Conservation (phyloP, 2,329 filamentous ascomycete genomes). For the Magnaporthales sp. region DNA sequence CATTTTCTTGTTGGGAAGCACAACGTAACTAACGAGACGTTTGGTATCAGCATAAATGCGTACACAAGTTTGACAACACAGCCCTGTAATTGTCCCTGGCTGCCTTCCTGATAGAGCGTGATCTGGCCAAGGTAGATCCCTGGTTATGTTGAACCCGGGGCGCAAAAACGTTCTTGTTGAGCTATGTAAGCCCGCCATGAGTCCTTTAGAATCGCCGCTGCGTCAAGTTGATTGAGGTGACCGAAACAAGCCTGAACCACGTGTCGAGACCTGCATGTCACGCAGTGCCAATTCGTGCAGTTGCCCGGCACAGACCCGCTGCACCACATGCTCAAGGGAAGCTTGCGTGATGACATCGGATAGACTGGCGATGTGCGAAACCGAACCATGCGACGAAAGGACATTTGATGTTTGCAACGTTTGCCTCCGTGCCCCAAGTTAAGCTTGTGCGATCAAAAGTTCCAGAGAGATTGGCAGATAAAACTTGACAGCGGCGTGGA, state of each 20-base stretch:
- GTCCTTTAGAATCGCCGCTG: neutral
- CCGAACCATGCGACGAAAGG: neutral
- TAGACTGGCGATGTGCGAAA: neutral
- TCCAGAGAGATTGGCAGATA: neutral
- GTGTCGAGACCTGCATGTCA: neutral
- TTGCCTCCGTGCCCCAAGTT: neutral
- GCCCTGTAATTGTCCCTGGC: neutral
- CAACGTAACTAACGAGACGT: neutral
- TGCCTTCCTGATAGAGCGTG: neutral
- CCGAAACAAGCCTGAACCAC: neutral
- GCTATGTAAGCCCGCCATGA: neutral
- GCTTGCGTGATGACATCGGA: neutral
- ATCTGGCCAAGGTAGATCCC: neutral
- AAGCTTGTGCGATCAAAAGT: neutral
- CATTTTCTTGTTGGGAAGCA: slow-evolving; percentile 39
- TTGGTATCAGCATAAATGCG: neutral
- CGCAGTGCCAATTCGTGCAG: neutral
- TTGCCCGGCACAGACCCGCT: neutral
- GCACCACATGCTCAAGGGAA: neutral
- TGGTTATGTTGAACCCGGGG: neutral
- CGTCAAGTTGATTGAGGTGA: neutral
- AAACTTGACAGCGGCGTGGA: neutral
- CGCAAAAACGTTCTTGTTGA: neutral
- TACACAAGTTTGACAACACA: neutral
- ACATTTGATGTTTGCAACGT: neutral